Evolutionary conservation across 495 filamentous ascomycete genomes (phyloP), one percentile per base, ranked within the genome.

Genomic region (Ascobolus immersus): DNA sequence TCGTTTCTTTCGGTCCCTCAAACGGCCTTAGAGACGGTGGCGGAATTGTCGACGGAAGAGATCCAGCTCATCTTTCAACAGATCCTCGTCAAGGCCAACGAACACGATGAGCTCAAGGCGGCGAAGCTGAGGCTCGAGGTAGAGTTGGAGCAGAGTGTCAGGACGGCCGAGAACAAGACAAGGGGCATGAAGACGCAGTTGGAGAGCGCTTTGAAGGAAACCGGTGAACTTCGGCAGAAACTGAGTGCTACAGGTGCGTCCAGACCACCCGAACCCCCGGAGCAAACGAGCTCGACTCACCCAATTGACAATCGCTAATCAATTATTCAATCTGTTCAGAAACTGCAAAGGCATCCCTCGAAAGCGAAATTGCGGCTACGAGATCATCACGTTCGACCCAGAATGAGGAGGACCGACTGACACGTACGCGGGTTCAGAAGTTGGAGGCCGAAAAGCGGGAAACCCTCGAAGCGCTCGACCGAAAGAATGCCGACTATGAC

Each of bases 391-490:
- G 71, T 15, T 71, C 70, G 1, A 67, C 64, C 14, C 80, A 76
- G 9, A 63, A 67, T 29, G 75, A 81, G 24, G 80, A 93, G 49
- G 64, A 72, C 27, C 66, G 71, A 37, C 62, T 65, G 8, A 58
- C 93, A 4, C 71, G 76, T 34, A 63, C 72, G 21, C 77, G 84
- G 31, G 78, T 94, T 41, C 49, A 70, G 3, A 73, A 78, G 2
- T 64, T 99, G 0, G 86, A 99, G 51, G 68, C 74, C 7, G 84
- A 81, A 13, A 93, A 92, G 42, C 67, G 84, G 27, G 82, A 93
- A 41, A 81, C 77, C 4, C 53, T 92, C 1, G 71, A 73, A 10
- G 64, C 92, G 11, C 67, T 93, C 19, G 86, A 94, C 42, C 71
- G 79, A 8, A 93, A 92, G 49, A 73, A 75, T 19, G 65, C 65